Evolutionary conservation across 2,329 filamentous ascomycete genomes (phyloP), one percentile per base, ranked within the genome.

Genomic region (Aulographum hederae): DNA sequence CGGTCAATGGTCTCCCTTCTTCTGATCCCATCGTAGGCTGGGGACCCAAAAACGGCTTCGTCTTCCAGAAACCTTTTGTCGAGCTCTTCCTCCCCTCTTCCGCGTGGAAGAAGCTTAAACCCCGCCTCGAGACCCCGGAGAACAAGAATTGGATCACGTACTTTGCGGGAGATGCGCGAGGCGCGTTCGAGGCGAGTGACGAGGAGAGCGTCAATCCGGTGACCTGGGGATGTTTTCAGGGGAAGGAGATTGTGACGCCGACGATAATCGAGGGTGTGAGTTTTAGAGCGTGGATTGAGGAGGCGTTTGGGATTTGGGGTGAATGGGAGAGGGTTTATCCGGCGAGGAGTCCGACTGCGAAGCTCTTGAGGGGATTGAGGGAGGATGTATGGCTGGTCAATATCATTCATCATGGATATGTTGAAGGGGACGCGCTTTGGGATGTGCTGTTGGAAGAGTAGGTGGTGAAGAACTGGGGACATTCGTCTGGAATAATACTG

Each of bases 1-100:
- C 86, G 12, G 82, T 94, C 35, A 92, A 94, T 48, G 84, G 85
- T 26, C 57, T 85, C 14, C 68, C 67, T 21, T 91, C 79, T 18
- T 70, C 67, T 30, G 72, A 98, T 50, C 57, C 67, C 3, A 69
- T 80, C 14, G 93, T 92, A 45, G 89, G 89, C 39, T 98, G 89
- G 89, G 89, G 89, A 2, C 89, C 89, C 0, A 69, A 68, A 31
- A 75, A 85, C 44, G 89, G 89, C 13, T 95, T 92, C 51, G 84
- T 95, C 30, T 98, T 94, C 61, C 89, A 98, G 48, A 98, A 95
- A 41, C 78, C 86, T 0, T 98, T 98, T 53, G 84, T 98, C 32
- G 89, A 98, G 52, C 82, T 95, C 57, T 98, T 98, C 63, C 59
- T 92, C 35, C 74, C 85, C 0, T 57, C 63, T 0, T 53, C 65